Base-by-base conservation (phyloP, 2,329 filamentous ascomycete genomes). In the Phialophora expanda region DNA sequence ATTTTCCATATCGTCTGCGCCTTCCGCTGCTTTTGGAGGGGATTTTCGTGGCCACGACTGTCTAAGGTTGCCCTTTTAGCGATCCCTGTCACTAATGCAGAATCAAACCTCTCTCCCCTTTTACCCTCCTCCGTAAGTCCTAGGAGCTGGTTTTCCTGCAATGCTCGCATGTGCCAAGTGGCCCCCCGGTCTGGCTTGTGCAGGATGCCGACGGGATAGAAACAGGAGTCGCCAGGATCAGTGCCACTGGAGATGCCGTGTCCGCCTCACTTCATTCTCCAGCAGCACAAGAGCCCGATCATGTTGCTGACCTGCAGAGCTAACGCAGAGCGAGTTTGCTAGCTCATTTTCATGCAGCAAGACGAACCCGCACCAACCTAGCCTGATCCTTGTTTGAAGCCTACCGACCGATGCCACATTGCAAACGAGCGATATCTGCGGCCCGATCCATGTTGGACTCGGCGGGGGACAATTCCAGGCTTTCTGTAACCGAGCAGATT, bases 371-470 rank as follows among this genome's bases (percentile, higher is more conserved):
- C 48, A n/a, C 30, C 44, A 34, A 53, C 46, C 28, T 41, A 53
- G 46, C 4, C 14, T 53, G 30, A 34, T 17, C 48, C 34, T 61
- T 54, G 28, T 61, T 38, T 54, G 14, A 62, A 56, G 41, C 53
- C 61, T 62, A 62, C 61, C 53, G 38, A 48, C 22, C 46, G 38
- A 50, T 62, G 61, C 61, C 61, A 62, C 61, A 62, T 62, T 48
- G 20, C 51, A 62, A 38, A 50, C 44, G 54, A 38, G 53, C 51
- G 53, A 62, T 46, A 56, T 62, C 61, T 62, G 54, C 61, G 61
- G 61, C 61, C 61, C 61, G 61, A 32, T 56, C 38, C 41, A 62
- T 34, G 20, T 53, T 34, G 38, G 51, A 41, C 51, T 55, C 28
- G 34, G 44, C 8, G 3, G 14, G 14, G 28, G 9, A 12, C 12